These are phyloP conservation scores for Nitzschia sp. DNA, from an alignment of 108 stramenopile genomes.

Conservation along the genomic window DNA sequence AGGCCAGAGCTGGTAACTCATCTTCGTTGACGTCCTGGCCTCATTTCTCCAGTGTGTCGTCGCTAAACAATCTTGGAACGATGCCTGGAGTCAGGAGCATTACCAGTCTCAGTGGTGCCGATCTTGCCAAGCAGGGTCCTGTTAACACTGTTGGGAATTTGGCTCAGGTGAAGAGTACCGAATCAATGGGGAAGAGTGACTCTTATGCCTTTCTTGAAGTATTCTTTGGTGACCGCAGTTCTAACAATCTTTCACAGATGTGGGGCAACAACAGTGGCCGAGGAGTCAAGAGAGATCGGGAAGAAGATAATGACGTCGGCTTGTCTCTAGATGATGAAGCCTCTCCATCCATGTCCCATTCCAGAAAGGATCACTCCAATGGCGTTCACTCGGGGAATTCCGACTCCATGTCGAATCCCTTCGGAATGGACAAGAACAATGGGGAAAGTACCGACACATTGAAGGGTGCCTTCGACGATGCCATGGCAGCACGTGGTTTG, in stretches of 20 bases:
- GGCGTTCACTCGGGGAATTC: constrained; percentile 15
- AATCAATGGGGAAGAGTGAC: constrained; percentile 81
- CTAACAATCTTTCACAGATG: constrained; percentile 33
- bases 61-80: constrained; percentile 81
- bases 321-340: constrained; percentile 85
- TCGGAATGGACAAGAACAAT: constrained; percentile 5
- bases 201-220: constrained; percentile 93
- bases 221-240: constrained; percentile 82
- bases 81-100: constrained; percentile 90
- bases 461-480: constrained; percentile 88
- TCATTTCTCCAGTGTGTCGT: constrained; percentile 85
- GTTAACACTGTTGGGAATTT: constrained; percentile 85
- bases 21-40: constrained; percentile 86
- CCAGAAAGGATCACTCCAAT: constrained; percentile 23
- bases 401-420: neutral
- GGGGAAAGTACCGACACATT: constrained; percentile 50
- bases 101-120: constrained; percentile 79
- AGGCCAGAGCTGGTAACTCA: constrained; percentile 40
- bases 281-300: constrained; percentile 70
- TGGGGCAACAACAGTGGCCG: constrained; percentile 33
- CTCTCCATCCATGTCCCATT: constrained; percentile 36
- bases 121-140: constrained; percentile 82
- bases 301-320: constrained; percentile 88
- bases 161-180: constrained; percentile 87
- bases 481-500: constrained; percentile 83